Conservation (phyloP, 1,284 basidiomycete species). For the Tremellales sp. region DNA sequence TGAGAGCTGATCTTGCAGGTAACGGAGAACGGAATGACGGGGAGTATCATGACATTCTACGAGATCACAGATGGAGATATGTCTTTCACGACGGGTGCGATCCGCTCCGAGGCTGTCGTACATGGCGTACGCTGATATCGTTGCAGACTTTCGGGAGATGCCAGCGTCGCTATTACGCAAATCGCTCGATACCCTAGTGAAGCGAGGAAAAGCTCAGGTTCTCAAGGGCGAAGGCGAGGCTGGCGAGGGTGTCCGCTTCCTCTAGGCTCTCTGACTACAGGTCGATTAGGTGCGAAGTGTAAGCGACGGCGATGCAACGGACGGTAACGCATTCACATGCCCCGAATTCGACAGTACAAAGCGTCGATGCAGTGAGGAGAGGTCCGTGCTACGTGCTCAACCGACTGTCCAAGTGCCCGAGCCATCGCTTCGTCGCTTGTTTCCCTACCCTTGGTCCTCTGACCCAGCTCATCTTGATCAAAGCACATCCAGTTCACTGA, state of each 20-base stretch:
- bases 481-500: neutral
- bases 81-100: conserved; percentile 43
- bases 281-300: too few relatives aligned
- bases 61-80: conserved; percentile 54
- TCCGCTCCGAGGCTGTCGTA: neutral
- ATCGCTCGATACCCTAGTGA: conserved; percentile 51
- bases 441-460: too few relatives aligned
- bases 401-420: neutral
- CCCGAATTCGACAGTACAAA: too few relatives aligned
- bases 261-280: too few relatives aligned
- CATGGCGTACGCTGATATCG: neutral
- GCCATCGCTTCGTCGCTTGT: too few relatives aligned
- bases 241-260: conserved; percentile 54
- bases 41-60: conserved; percentile 55
- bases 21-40: conserved; percentile 52
- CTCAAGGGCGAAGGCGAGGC: conserved; percentile 50
- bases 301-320: too few relatives aligned
- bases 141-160: conserved; percentile 51
- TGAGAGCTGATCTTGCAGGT: conserved; percentile 34
- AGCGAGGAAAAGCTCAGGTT: conserved; percentile 53
- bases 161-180: conserved; percentile 48
- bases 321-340: too few relatives aligned
- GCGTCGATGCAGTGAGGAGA: too few relatives aligned
- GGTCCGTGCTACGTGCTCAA: neutral
- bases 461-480: neutral